These are phyloP conservation scores for Coniochaeta prunicola DNA, from an alignment of 2,329 filamentous ascomycete genomes.

Conservation along the genomic window DNA sequence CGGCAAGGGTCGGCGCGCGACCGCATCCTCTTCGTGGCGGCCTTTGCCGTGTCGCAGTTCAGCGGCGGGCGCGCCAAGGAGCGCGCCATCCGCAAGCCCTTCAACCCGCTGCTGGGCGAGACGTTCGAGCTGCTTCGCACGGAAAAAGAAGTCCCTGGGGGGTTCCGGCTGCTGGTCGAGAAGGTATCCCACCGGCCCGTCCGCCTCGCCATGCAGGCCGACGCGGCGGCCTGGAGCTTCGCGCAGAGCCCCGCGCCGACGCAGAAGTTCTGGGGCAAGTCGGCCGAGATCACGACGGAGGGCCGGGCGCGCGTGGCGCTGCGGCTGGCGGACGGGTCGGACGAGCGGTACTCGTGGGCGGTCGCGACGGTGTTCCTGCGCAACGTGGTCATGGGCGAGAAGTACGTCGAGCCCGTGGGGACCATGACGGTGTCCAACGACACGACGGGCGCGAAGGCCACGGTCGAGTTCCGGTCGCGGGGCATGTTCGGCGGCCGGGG, in stretches of 20 bases:
- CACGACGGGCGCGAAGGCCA: conserved; percentile 71
- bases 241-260: conserved; percentile 80
- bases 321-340: conserved; percentile 49
- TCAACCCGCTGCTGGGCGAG: conserved; percentile 94
- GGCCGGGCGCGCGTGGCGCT: conserved; percentile 75
- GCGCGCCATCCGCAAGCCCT: conserved; percentile 88
- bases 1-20: conserved; percentile 54
- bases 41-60: conserved; percentile 85
- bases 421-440: conserved; percentile 84
- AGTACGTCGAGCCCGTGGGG: conserved; percentile 92
- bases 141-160: conserved; percentile 62
- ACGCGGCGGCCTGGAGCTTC: conserved; percentile 78
- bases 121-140: conserved; percentile 89
- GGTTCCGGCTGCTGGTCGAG: conserved; percentile 87
- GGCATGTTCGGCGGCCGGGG: conserved; percentile 95
- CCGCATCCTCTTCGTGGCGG: conserved; percentile 75
- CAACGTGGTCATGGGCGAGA: conserved; percentile 96
- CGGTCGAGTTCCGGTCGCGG: conserved; percentile 87
- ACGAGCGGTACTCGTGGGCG: conserved; percentile 84
- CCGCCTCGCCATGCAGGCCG: conserved; percentile 86
- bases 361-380: conserved; percentile 84
- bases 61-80: conserved; percentile 80
- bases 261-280: conserved; percentile 99
- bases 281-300: conserved; percentile 87
- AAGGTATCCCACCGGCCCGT: conserved; percentile 93